Evolutionary conservation across 345 rosid genomes (phyloP).

Genomic region (Moringa oleifera): DNA sequence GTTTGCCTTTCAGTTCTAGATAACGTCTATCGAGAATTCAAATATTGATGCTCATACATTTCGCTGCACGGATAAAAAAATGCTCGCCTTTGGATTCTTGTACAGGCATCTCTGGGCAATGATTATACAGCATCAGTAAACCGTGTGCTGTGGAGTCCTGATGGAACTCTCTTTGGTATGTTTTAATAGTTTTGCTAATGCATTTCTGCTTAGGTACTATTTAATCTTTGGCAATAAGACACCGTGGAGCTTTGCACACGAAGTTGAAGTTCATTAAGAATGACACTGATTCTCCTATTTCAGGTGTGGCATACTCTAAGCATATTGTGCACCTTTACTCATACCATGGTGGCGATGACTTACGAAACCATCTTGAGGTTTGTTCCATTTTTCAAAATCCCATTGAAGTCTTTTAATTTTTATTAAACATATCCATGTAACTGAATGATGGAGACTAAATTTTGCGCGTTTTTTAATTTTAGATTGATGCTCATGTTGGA

Average conservation of each 20-base stretch:
- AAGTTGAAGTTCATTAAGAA: background rate
- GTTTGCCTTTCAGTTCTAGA: conserved; percentile 40
- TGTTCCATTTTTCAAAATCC: conserved; percentile 17
- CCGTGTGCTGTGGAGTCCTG: conserved; percentile 86
- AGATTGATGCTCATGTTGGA: conserved; percentile 91
- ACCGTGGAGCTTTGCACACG: conserved; percentile 5
- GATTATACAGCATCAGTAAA: conserved; percentile 61
- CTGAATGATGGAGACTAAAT: too few species aligned
- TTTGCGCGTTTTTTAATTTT: conserved; percentile 5
- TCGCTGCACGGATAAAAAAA: conserved; percentile 8
- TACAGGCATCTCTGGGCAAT: conserved; percentile 49
- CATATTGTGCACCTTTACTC: conserved; percentile 73
- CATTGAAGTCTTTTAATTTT: too few species aligned
- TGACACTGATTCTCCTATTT: conserved; percentile 12
- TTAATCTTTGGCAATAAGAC: background rate
- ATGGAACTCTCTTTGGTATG: conserved; percentile 78
- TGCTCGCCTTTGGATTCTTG: conserved; percentile 11
- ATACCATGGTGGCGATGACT: conserved; percentile 55
- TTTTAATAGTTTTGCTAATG: conserved; percentile 1
- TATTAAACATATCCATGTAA: too few species aligned
- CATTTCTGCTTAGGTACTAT: background rate
- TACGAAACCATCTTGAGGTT: conserved; percentile 72
- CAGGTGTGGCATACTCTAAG: conserved; percentile 90
- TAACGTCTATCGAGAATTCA: too few species aligned
- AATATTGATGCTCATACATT: too few species aligned